A percentile compares a stretch with the other conserved stretches of the same genome.
Evolutionary conservation across 2,329 filamentous ascomycete species (phyloP).

Genomic region (Ophiostoma sp.): DNA sequence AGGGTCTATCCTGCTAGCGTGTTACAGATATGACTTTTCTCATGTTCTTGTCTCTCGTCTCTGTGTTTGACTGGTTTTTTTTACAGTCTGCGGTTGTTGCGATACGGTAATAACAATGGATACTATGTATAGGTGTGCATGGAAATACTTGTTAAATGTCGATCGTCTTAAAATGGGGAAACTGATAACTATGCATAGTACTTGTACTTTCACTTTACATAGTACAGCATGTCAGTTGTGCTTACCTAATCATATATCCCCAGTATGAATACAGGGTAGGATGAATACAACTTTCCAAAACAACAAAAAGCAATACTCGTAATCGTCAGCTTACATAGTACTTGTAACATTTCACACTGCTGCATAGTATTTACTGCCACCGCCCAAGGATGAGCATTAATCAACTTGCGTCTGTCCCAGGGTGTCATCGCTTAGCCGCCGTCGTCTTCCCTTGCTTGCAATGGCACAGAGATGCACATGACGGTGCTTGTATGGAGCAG

Average conservation of each 20-base stretch:
- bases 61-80: too few species aligned
- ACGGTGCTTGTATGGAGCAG: background rate
- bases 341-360: background rate
- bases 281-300: background rate
- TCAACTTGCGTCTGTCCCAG: slow-evolving; percentile 4
- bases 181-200: background rate
- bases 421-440: slow-evolving; percentile 7
- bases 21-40: background rate
- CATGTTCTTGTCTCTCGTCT: background rate
- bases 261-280: background rate
- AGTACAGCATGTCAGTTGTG: too few species aligned
- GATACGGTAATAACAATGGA: background rate
- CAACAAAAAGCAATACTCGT: background rate
- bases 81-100: background rate
- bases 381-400: background rate
- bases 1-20: slow-evolving; percentile 7
- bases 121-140: background rate
- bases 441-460: background rate
- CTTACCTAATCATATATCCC: too few species aligned
- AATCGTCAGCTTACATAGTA: background rate
- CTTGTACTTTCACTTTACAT: background rate
- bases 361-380: background rate
- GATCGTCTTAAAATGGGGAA: background rate
- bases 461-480: background rate
- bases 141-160: background rate